Conservation (phyloP, 2,329 filamentous ascomycete species). For the Beauveria medogensis region DNA sequence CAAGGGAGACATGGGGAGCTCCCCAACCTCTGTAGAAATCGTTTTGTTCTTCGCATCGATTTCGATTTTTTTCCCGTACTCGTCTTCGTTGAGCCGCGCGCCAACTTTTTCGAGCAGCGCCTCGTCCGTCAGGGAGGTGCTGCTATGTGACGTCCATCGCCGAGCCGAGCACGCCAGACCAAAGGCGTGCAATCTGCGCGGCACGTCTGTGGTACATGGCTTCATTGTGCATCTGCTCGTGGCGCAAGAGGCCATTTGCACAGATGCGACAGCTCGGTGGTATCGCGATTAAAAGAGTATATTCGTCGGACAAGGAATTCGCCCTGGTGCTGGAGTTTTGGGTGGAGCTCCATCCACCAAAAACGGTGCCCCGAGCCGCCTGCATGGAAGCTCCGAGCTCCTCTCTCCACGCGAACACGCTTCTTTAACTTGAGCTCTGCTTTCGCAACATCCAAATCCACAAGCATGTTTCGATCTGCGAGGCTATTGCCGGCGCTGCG, state of each 20-base stretch:
- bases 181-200: slow-evolving; percentile 12
- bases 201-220: slow-evolving; percentile 14
- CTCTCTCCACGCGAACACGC: slow-evolving; percentile 1
- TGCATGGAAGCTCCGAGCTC: background rate
- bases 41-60: slow-evolving; percentile 34
- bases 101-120: slow-evolving; percentile 25
- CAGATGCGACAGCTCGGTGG: background rate
- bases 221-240: slow-evolving; percentile 19
- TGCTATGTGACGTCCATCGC: slow-evolving; percentile 28
- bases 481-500: slow-evolving; percentile 25
- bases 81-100: slow-evolving; percentile 23
- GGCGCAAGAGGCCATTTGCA: background rate
- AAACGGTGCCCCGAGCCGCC: background rate
- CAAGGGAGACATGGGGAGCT: slow-evolving; percentile 46
- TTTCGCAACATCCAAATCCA: background rate
- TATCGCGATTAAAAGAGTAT: slow-evolving; percentile 1
- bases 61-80: slow-evolving; percentile 21
- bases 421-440: background rate
- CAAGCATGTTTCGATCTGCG: slow-evolving; percentile 24
- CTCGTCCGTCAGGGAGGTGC: slow-evolving; percentile 20
- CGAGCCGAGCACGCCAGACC: slow-evolving; percentile 11
- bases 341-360: background rate
- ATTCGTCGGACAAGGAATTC: background rate
- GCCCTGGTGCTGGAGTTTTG: background rate
- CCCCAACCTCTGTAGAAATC: slow-evolving; percentile 36